These are phyloP conservation scores for Chondrus crispus DNA, from an alignment of 23 red algal species.

Conservation along the genomic window DNA sequence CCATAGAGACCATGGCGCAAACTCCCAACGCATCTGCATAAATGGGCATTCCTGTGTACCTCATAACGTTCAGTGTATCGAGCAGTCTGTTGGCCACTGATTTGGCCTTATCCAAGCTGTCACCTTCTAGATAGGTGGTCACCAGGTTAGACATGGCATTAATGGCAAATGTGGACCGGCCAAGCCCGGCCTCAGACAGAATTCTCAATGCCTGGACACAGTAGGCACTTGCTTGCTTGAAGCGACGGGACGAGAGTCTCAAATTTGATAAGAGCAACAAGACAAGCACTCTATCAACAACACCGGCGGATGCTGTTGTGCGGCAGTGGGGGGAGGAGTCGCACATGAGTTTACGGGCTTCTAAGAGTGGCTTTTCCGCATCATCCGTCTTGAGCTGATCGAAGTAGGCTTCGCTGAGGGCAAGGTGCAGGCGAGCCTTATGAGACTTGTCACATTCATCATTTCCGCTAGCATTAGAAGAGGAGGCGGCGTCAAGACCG, in stretches of 20 bases:
- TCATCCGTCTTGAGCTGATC: conserved; percentile 54
- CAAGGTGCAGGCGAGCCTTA: conserved; percentile 67
- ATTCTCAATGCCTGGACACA: conserved; percentile 63
- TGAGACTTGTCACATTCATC: conserved; percentile 40
- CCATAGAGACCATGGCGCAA: conserved; percentile 70
- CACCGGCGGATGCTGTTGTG: conserved; percentile 6
- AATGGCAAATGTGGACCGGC: conserved; percentile 73
- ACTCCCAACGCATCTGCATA: conserved; percentile 86
- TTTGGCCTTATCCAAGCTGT: conserved; percentile 56
- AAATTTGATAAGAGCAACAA: conserved; percentile 46
- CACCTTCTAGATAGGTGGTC: conserved; percentile 45
- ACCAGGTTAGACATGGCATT: conserved; percentile 85
- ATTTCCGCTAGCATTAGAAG: not conserved
- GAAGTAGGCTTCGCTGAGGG: conserved; percentile 66
- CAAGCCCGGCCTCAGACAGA: conserved; percentile 57
- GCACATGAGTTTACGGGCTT: conserved; percentile 67
- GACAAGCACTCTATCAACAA: conserved; percentile 44
- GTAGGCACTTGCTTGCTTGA: conserved; percentile 37
- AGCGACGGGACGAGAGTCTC: conserved; percentile 8
- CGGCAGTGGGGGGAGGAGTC: conserved; percentile 25
- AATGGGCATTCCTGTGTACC: conserved; percentile 82
- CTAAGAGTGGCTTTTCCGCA: conserved; percentile 63
- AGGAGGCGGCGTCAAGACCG: not conserved
- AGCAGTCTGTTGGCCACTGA: conserved; percentile 61
- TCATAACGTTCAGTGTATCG: conserved; percentile 66